These are phyloP conservation scores for Grammothele lineata DNA, from an alignment of 768 basidiomycete species.

Conservation along the genomic window DNA sequence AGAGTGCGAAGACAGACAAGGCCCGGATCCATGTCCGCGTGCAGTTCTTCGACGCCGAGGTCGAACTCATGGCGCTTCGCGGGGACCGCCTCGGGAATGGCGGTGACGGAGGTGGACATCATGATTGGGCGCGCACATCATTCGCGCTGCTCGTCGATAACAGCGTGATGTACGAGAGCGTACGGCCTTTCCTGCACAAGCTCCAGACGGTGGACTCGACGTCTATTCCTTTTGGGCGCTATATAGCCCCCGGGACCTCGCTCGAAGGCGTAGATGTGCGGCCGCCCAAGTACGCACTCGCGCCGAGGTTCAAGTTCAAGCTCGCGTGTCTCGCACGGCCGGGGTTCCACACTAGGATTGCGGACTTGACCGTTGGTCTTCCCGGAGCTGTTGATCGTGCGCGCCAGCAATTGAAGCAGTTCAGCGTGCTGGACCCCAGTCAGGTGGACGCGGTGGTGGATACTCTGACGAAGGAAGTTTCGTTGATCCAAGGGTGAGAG, in stretches of 20 bases:
- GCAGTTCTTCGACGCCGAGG: slow-evolving; percentile 58
- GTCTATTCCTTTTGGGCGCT: slow-evolving; percentile 48
- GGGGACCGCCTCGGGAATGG: slow-evolving; percentile 19
- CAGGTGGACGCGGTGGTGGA: slow-evolving; percentile 69
- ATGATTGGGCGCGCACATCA: too few relatives aligned
- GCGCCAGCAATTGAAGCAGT: slow-evolving; percentile 35
- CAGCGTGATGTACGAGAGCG: slow-evolving; percentile 62
- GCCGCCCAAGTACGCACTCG: slow-evolving; percentile 50
- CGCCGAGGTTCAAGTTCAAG: slow-evolving; percentile 54
- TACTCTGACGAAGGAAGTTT: slow-evolving; percentile 52
- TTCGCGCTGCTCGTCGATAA: slow-evolving; percentile 50
- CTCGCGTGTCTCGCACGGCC: slow-evolving; percentile 47
- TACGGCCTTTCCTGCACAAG: slow-evolving; percentile 63
- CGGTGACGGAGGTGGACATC: too few relatives aligned
- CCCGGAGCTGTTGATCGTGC: slow-evolving; percentile 36
- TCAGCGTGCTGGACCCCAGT: slow-evolving; percentile 61
- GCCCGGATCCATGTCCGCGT: slow-evolving; percentile 43
- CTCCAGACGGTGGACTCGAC: slow-evolving; percentile 52
- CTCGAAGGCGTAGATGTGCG: slow-evolving; percentile 34
- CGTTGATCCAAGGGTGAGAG: slow-evolving; percentile 67
- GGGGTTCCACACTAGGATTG: slow-evolving; percentile 27
- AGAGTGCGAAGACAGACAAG: slow-evolving; percentile 33
- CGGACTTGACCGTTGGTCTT: slow-evolving; percentile 40
- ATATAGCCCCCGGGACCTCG: slow-evolving; percentile 39
- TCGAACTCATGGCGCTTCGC: slow-evolving; percentile 45